Conservation (phyloP, 2,329 filamentous ascomycete genomes). For the Monosporascus sp. region DNA sequence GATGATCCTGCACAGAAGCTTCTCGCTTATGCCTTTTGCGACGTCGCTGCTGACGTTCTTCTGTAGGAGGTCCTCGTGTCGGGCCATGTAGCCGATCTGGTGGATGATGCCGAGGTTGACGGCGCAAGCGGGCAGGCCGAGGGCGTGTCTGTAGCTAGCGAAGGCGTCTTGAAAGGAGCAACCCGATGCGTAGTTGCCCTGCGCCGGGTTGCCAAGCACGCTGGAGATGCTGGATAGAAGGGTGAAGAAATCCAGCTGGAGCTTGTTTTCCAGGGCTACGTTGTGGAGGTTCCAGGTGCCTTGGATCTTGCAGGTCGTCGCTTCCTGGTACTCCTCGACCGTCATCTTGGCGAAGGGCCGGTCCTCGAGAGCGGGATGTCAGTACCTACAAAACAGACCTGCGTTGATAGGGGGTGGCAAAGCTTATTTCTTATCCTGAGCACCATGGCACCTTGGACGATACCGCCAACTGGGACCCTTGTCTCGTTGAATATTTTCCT, state of each 20-base stretch:
- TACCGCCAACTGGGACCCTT: slow-evolving; percentile 10
- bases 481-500: slow-evolving; percentile 1
- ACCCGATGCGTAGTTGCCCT: slow-evolving; percentile 33
- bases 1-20: too few relatives aligned
- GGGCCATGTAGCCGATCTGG: slow-evolving; percentile 1
- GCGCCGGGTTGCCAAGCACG: slow-evolving; percentile 27
- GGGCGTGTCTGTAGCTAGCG: background rate
- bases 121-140: background rate
- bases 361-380: background rate
- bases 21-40: too few relatives aligned
- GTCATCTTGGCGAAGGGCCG: slow-evolving; percentile 6
- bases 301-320: slow-evolving; percentile 9
- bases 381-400: too few relatives aligned
- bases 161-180: slow-evolving; percentile 25
- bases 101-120: slow-evolving; percentile 1
- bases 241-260: slow-evolving; percentile 29
- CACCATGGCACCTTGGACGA: slow-evolving; percentile 19
- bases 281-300: slow-evolving; percentile 15
- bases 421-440: background rate
- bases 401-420: too few relatives aligned
- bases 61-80: too few relatives aligned
- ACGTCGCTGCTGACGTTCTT: too few relatives aligned
- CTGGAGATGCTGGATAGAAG: slow-evolving; percentile 32
- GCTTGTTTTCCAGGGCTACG: background rate
- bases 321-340: slow-evolving; percentile 4